These are phyloP conservation scores for Amanita rimosa DNA, from an alignment of 768 basidiomycete species.

Conservation along the genomic window DNA sequence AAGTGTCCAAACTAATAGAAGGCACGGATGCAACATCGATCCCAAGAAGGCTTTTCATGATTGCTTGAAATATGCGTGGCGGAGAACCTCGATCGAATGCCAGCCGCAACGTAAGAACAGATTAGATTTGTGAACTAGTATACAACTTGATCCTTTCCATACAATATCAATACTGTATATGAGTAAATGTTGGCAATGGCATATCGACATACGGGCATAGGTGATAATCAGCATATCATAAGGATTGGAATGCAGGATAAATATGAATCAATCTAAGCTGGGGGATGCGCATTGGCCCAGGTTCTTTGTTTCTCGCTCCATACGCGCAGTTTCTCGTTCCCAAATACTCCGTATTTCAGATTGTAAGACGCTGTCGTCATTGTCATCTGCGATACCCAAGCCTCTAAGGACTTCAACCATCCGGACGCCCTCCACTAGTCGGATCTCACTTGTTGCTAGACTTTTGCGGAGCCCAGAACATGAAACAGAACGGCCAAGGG, in stretches of 20 bases:
- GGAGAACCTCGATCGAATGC: neutral
- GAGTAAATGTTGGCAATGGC: constrained; percentile 1
- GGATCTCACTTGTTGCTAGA: constrained; percentile 35
- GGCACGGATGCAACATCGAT: neutral
- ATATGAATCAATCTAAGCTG: neutral
- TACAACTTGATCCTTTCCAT: constrained; percentile 2
- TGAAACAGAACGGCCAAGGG: constrained; percentile 46
- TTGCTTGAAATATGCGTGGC: neutral
- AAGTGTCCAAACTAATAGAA: neutral
- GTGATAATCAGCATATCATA: constrained; percentile 2
- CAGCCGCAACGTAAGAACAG: neutral
- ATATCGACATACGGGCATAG: constrained; percentile 6
- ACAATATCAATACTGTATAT: constrained; percentile 2
- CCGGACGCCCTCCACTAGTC: constrained; percentile 51
- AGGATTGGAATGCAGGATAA: neutral
- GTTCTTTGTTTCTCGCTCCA: constrained; percentile 31
- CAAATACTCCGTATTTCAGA: constrained; percentile 25
- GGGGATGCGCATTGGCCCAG: neutral
- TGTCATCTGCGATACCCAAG: constrained; percentile 42
- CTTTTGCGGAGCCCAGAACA: constrained; percentile 32
- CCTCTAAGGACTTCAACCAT: constrained; percentile 63
- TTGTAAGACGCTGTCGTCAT: constrained; percentile 26
- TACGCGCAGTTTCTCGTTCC: constrained; percentile 35
- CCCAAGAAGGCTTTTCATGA: neutral
- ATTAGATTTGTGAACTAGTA: constrained; percentile 1